A percentile compares a stretch with the other conserved stretches of the same genome.
Evolutionary conservation across 2,329 filamentous ascomycete genomes (phyloP).

Genomic region (Ophiostoma triangulosporum): DNA sequence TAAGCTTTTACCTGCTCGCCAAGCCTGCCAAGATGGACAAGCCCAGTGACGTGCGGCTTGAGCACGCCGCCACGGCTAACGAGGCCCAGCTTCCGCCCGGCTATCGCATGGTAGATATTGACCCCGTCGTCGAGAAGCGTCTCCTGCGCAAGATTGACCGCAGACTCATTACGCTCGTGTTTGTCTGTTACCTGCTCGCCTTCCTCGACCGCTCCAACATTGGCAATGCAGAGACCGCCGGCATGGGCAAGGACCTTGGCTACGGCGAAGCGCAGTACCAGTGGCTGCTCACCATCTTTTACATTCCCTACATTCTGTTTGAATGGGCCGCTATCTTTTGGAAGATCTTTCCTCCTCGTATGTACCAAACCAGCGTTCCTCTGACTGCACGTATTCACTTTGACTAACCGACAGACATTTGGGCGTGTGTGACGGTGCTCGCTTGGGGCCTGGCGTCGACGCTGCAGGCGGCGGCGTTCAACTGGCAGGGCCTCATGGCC

Average conservation of each 20-base stretch:
- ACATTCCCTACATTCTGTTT: conserved; percentile 30
- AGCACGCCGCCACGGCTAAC: not conserved
- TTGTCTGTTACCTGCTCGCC: conserved; percentile 17
- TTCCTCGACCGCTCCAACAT: conserved; percentile 18
- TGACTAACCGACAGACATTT: conserved; percentile 15
- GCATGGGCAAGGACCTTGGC: conserved; percentile 21
- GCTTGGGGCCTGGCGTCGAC: conserved; percentile 20
- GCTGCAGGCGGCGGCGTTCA: conserved; percentile 21
- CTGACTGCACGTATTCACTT: not conserved
- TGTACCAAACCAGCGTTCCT: too few relatives aligned
- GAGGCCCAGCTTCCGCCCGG: not conserved
- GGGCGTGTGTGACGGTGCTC: conserved; percentile 18
- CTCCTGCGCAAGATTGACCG: conserved; percentile 24
- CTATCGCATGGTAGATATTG: conserved; percentile 13
- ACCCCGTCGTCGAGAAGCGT: conserved; percentile 20
- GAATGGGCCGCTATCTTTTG: conserved; percentile 30
- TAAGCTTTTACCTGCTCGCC: not conserved
- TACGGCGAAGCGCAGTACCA: conserved; percentile 26
- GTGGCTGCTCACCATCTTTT: conserved; percentile 32
- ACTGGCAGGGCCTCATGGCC: conserved; percentile 24
- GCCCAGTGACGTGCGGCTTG: not conserved
- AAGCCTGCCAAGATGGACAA: conserved; percentile 8
- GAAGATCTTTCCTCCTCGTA: conserved; percentile 27
- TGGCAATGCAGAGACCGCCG: conserved; percentile 16
- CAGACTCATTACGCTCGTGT: conserved; percentile 20